A percentile compares a stretch with the other conserved stretches of the same genome.
These are phyloP conservation scores for Coniosporium tulheliwenetii DNA, from an alignment of 2,329 filamentous ascomycete genomes.

Conservation along the genomic window DNA sequence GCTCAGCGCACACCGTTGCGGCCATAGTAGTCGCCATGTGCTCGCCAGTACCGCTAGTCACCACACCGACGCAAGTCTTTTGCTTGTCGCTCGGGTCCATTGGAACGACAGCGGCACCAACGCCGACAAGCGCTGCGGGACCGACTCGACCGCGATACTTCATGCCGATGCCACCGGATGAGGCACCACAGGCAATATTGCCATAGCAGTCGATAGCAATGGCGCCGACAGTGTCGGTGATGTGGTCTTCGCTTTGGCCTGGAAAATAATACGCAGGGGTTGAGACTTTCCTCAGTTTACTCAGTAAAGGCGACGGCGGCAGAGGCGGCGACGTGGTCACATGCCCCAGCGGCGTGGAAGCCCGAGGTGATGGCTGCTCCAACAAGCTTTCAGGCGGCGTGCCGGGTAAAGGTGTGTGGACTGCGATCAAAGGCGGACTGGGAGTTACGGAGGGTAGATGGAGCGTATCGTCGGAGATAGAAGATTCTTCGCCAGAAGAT, in stretches of 20 bases:
- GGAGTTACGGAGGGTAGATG: constrained; percentile 10
- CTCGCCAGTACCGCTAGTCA: constrained; percentile 90
- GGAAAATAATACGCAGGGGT: not conserved
- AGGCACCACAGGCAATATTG: constrained; percentile 84
- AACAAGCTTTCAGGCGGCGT: too few relatives aligned
- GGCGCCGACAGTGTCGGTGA: constrained; percentile 90
- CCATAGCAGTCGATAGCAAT: constrained; percentile 81
- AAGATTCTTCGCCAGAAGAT: constrained; percentile 18
- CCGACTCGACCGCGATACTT: constrained; percentile 86
- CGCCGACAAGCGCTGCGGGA: constrained; percentile 80
- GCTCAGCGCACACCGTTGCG: constrained; percentile 69
- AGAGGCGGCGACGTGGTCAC: constrained; percentile 7
- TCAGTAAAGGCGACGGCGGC: constrained; percentile 1
- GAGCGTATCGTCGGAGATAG: constrained; percentile 9
- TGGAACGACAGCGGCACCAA: constrained; percentile 83
- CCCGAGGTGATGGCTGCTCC: constrained; percentile 2
- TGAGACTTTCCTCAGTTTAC: not conserved
- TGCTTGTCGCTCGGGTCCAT: constrained; percentile 54
- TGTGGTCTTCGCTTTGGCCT: constrained; percentile 34
- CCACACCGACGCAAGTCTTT: constrained; percentile 57
- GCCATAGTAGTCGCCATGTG: constrained; percentile 96
- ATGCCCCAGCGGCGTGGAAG: constrained; percentile 6
- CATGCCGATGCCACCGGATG: constrained; percentile 96
- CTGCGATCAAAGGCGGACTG: constrained; percentile 6
- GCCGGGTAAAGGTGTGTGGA: too few relatives aligned